Evolutionary conservation across 1,284 basidiomycete species (phyloP), one percentile per base, ranked within the genome.

Genomic region (Puccinia coronata): DNA sequence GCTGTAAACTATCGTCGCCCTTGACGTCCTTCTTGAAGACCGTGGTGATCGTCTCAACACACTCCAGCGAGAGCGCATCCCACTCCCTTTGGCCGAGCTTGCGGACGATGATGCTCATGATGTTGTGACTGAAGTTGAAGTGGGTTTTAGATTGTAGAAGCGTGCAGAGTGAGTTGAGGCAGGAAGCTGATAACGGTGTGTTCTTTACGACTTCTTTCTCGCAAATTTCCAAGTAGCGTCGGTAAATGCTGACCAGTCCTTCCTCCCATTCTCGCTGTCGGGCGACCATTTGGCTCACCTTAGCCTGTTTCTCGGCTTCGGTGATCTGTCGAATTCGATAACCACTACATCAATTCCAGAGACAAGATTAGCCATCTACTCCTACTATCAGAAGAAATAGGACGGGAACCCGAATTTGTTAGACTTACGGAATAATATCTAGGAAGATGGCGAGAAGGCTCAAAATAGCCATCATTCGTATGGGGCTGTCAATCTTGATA

Each of bases 61-160:
- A 97, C 63, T 92, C 88, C 84, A 94, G 91, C n/a, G 79, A 80
- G 20, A 47, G 28, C 63, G 73, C 89, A 87, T 95, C 92, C 94
- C 95, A 97, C 51, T 92, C 91, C 86, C 90, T 92, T 84, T 91
- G 91, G 84, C 95, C 96, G 78, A 99, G 87, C 23, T 91, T 90
- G 73, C 92, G 91, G 25, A 99, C 91, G 70, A 99, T 88, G 73
- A 92, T 92, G 82, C 91, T 92, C 90, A 98, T 93, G 83, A 99
- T 90, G 87, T 99, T 98, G 83, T 91, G 89, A 72, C 93, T 91
- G 87, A 97, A 99, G 88, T 99, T 99, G 90, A 99, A 99, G 87
- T 99, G 96, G 14, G 94, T 93, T 82, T 92, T 91, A 83, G 93
- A 91, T 28, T 89, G 89, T 16, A 96, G 88, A 63, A 99, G 89